Conservation (phyloP, 108 stramenopile genomes). For the Skeletonema marinoi region DNA sequence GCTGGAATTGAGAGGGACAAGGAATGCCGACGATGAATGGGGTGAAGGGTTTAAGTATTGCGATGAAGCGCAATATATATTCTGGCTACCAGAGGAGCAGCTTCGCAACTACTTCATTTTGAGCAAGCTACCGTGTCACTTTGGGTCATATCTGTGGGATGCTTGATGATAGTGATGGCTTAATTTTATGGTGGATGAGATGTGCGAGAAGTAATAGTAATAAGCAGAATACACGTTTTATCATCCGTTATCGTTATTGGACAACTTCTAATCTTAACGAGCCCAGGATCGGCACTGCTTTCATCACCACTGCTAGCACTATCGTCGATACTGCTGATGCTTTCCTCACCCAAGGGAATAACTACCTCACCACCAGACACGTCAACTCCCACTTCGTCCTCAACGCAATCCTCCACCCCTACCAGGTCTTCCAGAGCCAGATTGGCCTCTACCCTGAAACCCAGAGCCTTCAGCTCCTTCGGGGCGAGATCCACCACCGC, state of each 20-base stretch:
- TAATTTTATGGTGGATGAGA: no score
- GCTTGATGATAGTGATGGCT: neutral
- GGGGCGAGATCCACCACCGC: neutral
- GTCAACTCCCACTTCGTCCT: neutral
- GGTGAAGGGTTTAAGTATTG: neutral
- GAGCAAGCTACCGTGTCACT: neutral
- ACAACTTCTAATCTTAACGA: no score
- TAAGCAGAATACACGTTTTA: no score
- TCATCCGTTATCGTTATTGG: no score
- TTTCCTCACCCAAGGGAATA: neutral
- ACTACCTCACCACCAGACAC: neutral
- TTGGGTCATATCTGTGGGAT: slow-evolving; percentile 1
- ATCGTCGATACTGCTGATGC: no score
- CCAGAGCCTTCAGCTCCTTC: neutral
- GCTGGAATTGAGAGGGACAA: neutral
- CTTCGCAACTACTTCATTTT: neutral
- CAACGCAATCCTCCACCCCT: neutral
- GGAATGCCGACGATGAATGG: neutral
- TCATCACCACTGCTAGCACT: neutral
- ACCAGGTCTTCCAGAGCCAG: neutral
- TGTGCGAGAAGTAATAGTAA: no score
- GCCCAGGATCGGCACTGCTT: neutral
- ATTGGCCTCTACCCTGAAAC: neutral
- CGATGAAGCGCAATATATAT: neutral
- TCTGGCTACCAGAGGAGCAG: neutral